Percentiles rank a stretch among this genome's conserved stretches.
Evolutionary conservation across 2,329 filamentous ascomycete species (phyloP).

Genomic region (Didymella glomerata): DNA sequence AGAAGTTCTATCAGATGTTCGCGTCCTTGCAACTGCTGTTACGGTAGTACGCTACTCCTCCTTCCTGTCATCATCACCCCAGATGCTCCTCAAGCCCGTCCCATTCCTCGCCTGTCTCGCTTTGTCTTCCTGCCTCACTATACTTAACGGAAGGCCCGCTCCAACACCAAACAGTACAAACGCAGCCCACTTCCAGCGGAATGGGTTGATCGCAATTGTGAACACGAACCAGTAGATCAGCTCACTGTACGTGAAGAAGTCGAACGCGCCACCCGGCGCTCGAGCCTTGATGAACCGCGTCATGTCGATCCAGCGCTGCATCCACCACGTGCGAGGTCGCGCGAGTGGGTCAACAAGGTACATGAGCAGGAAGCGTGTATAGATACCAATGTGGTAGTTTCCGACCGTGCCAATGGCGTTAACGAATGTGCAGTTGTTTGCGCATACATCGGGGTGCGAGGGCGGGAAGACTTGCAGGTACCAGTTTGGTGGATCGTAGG

Average conservation of each 20-base stretch:
- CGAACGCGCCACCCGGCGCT: constrained; percentile 76
- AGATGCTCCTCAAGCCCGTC: constrained; percentile 52
- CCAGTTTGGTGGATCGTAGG: constrained; percentile 84
- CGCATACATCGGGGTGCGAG: constrained; percentile 73
- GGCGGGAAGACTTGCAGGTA: constrained; percentile 88
- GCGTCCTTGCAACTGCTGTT: too few relatives aligned
- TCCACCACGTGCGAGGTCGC: constrained; percentile 74
- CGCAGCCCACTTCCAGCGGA: constrained; percentile 87
- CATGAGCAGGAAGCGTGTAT: constrained; percentile 86
- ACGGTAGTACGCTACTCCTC: constrained; percentile 1
- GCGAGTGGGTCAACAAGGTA: constrained; percentile 82
- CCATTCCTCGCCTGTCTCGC: constrained; percentile 60
- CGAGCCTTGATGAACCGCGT: constrained; percentile 74
- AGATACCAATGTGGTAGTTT: constrained; percentile 90
- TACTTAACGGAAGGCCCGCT: constrained; percentile 67
- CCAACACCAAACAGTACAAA: constrained; percentile 85
- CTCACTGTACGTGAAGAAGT: constrained; percentile 90
- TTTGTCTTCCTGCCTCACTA: constrained; percentile 72
- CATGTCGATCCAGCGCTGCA: constrained; percentile 88
- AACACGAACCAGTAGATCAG: constrained; percentile 87
- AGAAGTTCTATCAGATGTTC: too few relatives aligned
- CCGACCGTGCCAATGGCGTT: constrained; percentile 83
- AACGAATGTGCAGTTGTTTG: constrained; percentile 85
- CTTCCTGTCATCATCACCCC: constrained; percentile 5
- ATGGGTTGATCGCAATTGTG: constrained; percentile 80